These are phyloP conservation scores for Botrytis squamosa DNA, from an alignment of 2,329 filamentous ascomycete species.

Conservation along the genomic window DNA sequence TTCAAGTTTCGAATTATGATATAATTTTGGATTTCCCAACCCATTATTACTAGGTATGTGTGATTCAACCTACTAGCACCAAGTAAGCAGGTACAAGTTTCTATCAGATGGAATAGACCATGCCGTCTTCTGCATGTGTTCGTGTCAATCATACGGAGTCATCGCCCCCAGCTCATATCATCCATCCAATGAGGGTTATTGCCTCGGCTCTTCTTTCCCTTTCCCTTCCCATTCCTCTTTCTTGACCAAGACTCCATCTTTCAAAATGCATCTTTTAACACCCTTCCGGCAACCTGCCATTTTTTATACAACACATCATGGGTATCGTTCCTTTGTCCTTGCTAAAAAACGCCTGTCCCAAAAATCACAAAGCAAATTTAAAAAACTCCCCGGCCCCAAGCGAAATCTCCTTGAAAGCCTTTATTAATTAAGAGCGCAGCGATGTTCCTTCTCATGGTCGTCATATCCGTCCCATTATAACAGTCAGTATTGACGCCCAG, in stretches of 20 bases:
- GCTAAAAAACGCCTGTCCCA: constrained; percentile 24
- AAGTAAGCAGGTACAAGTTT: not conserved
- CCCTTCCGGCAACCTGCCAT: constrained; percentile 3
- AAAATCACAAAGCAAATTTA: constrained; percentile 20
- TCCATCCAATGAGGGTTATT: not conserved
- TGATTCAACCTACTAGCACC: not conserved
- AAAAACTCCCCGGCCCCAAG: constrained; percentile 30
- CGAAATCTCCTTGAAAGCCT: constrained; percentile 63
- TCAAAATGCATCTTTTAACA: constrained; percentile 8
- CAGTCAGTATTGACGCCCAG: constrained; percentile 43
- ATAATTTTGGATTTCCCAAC: not conserved
- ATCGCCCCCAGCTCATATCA: not conserved
- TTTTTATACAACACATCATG: constrained; percentile 18
- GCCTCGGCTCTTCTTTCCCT: not conserved
- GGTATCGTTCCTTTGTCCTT: constrained; percentile 31
- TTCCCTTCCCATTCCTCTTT: not conserved
- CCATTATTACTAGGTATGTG: not conserved
- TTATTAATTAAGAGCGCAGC: constrained; percentile 65
- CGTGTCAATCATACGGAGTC: not conserved
- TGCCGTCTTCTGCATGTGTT: not conserved
- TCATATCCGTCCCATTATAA: constrained; percentile 56
- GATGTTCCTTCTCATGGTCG: constrained; percentile 58
- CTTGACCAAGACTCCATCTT: constrained; percentile 4
- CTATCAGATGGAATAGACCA: constrained; percentile 4
- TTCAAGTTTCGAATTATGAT: not conserved